Evolutionary conservation across 371 early-diverging fungal species (phyloP), one percentile per base, ranked within the genome.

Genomic region (Lichtheimia ornata): DNA sequence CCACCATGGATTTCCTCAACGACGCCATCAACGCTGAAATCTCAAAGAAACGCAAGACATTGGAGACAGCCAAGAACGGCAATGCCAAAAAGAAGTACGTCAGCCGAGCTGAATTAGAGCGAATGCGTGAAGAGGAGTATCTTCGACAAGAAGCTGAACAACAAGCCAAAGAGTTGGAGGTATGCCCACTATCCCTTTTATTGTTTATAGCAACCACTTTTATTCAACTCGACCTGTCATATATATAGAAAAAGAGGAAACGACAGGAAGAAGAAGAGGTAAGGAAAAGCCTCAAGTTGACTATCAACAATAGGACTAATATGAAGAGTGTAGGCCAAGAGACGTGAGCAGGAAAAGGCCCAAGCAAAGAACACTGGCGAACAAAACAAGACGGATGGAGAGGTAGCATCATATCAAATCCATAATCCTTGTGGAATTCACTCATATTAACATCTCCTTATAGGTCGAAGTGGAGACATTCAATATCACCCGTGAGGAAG

Each of bases 401-500:
- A 58, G 25, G 54, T 53, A 45, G 9, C 30, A 11, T 15, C 28
- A 28, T 28, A 5, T 28, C 41, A 14, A 5, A 15, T 18, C 12
- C 12, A 9, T 13, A 9, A 1, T 22, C 2, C 22, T 22, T 22
- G 20, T 27, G 13, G 25, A 12, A 54, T 53, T 13, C 2, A 5
- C 27, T 58, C 17, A 51, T 35, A 49, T 5, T 15, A 28, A 54
- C 28, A 54, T n/a, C 9, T 44, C 11, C 13, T 56, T 72, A 76
- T 61, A 70, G 20, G 62, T 66, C 9, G 65, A 57, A 6, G 64
- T 65, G 13, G 84, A 81, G 42, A 67, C 79, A 1, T 74, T 84
- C 59, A 85, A 85, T 60, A 86, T 93, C 49, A 73, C 91, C n/a
- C 77, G 85, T 20, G 91, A 91, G 40, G 97, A 97, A 62, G 84